phyloP scores from a whole-genome alignment of 768 basidiomycete genomes.

The Russula foetens region DNA sequence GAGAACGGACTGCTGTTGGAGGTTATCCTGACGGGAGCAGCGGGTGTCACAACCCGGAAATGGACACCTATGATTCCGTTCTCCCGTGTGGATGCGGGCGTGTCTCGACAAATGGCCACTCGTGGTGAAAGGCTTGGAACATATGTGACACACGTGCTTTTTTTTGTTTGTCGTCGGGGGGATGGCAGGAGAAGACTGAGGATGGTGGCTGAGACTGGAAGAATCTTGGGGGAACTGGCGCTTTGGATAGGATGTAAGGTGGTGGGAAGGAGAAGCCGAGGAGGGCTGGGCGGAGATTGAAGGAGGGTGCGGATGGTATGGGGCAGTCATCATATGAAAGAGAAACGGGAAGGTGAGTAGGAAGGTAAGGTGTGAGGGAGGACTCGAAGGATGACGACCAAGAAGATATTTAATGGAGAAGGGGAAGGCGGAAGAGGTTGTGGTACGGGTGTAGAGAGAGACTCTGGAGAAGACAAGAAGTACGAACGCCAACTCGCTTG shows the following conservation, averaged over 20 bases:
- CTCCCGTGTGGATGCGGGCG: slow-evolving; percentile 85
- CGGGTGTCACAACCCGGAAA: slow-evolving; percentile 93
- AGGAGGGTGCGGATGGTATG: slow-evolving; percentile 3
- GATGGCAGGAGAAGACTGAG: neutral
- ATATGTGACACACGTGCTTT: slow-evolving; percentile 58
- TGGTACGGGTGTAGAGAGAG: neutral
- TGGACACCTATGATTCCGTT: slow-evolving; percentile 87
- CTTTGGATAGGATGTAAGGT: neutral
- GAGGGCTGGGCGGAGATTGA: slow-evolving; percentile 9
- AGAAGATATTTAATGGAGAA: neutral
- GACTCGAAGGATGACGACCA: neutral
- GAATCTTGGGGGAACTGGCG: neutral
- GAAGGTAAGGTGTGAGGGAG: neutral
- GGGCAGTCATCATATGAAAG: slow-evolving; percentile 1
- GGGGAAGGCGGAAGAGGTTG: neutral
- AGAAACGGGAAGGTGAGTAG: neutral
- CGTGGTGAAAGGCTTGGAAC: slow-evolving; percentile 77
- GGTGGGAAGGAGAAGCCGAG: slow-evolving; percentile 1
- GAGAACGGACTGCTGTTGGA: slow-evolving; percentile 50
- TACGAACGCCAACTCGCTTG: neutral
- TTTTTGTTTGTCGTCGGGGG: slow-evolving; percentile 20
- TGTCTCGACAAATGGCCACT: slow-evolving; percentile 86
- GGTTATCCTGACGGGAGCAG: slow-evolving; percentile 85
- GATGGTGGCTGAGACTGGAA: neutral
- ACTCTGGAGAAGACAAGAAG: neutral